These are phyloP conservation scores for Pichia sp. DNA, from an alignment of 1,139 yeast species.

Conservation along the genomic window DNA sequence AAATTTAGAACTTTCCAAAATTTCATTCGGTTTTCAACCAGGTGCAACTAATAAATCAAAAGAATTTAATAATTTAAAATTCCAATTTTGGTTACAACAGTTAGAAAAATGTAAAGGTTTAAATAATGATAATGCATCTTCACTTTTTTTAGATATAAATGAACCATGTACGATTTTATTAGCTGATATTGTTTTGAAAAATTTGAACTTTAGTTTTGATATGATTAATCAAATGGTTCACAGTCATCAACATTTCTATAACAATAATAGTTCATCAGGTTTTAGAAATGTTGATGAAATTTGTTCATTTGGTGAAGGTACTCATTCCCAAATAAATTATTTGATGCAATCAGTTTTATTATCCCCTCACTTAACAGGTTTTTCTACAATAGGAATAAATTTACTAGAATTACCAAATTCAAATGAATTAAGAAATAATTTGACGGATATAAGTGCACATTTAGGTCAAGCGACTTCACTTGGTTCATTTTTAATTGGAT, in stretches of 20 bases:
- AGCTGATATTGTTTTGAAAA: slow-evolving; percentile 43
- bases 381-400: slow-evolving; percentile 50
- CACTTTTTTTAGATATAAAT: slow-evolving; percentile 32
- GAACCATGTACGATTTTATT: slow-evolving; percentile 65
- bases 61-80: slow-evolving; percentile 46
- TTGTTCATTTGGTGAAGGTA: slow-evolving; percentile 78
- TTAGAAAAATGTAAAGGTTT: slow-evolving; percentile 36
- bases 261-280: slow-evolving; percentile 38
- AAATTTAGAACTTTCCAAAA: slow-evolving; percentile 60
- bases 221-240: slow-evolving; percentile 57
- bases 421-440: slow-evolving; percentile 35
- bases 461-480: slow-evolving; percentile 78
- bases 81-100: slow-evolving; percentile 58
- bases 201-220: slow-evolving; percentile 46
- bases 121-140: slow-evolving; percentile 26
- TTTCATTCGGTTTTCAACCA: slow-evolving; percentile 35
- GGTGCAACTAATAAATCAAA: slow-evolving; percentile 18
- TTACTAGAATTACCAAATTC: slow-evolving; percentile 40
- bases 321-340: slow-evolving; percentile 69
- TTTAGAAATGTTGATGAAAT: slow-evolving; percentile 52
- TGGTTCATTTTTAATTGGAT: slow-evolving; percentile 58
- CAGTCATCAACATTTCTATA: slow-evolving; percentile 50
- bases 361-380: slow-evolving; percentile 40
- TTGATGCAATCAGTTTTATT: slow-evolving; percentile 56
- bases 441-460: slow-evolving; percentile 69